A percentile compares a stretch with the other conserved stretches of the same genome.
Evolutionary conservation across 192 early-diverging fungal species (phyloP).

Genomic region (Backusella westeae): DNA sequence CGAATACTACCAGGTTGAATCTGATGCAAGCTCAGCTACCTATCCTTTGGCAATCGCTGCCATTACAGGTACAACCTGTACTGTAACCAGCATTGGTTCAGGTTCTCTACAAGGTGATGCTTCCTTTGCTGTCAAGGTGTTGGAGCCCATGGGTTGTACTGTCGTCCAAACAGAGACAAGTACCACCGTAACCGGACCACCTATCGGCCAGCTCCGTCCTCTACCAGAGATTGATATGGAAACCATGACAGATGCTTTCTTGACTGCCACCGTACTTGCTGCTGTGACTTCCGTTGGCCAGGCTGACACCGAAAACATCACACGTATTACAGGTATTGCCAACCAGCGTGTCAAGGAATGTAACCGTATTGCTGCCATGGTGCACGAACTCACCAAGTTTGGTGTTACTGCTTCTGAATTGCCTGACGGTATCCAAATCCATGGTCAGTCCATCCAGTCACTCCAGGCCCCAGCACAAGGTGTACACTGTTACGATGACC

Average conservation of each 20-base stretch:
- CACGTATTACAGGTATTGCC: constrained; percentile 91
- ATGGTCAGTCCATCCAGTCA: constrained; percentile 53
- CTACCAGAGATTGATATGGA: constrained; percentile 92
- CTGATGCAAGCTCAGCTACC: constrained; percentile 97
- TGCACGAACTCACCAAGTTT: constrained; percentile 88
- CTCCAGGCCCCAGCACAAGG: constrained; percentile 58
- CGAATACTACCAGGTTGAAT: constrained; percentile 83
- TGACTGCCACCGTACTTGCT: constrained; percentile 93
- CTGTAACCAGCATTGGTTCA: constrained; percentile 90
- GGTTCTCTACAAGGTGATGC: constrained; percentile 91
- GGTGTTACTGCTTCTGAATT: constrained; percentile 81
- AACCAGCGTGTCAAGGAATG: constrained; percentile 99
- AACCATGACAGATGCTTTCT: constrained; percentile 98
- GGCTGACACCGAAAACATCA: constrained; percentile 53
- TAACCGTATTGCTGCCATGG: constrained; percentile 96
- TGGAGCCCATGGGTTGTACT: constrained; percentile 88
- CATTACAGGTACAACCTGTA: constrained; percentile 85
- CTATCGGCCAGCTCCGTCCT: constrained; percentile 64
- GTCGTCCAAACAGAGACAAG: constrained; percentile 86
- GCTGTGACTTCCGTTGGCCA: constrained; percentile 68
- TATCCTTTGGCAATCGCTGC: constrained; percentile 97
- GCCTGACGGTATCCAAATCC: constrained; percentile 91
- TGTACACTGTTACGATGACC: constrained; percentile 96
- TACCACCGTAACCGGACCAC: constrained; percentile 89
- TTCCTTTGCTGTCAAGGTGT: constrained; percentile 84